Conservation (phyloP, 225 moss, liverwort and hornwort genomes). For the Sphagnum tenellum region DNA sequence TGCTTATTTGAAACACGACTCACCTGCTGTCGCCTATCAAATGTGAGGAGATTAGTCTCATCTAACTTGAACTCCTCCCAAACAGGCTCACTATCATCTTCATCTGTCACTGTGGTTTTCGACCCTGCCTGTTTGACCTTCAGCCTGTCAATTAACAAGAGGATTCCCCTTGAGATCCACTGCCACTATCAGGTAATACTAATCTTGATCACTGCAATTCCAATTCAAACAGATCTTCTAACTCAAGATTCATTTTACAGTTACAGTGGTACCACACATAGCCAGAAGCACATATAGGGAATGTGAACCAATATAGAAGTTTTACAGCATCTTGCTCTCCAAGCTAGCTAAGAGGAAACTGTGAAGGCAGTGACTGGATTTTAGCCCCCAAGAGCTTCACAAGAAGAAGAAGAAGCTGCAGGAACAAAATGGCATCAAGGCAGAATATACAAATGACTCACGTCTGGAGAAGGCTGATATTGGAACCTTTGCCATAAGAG, state of each 20-base stretch:
- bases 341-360: no score
- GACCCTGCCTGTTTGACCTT: slow-evolving; percentile 68
- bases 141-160: slow-evolving; percentile 36
- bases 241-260: no score
- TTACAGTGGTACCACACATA: no score
- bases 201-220: neutral
- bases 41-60: slow-evolving; percentile 66
- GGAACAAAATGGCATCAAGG: neutral
- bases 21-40: slow-evolving; percentile 84
- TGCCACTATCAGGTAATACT: neutral
- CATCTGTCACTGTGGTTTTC: slow-evolving; percentile 56
- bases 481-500: slow-evolving; percentile 58
- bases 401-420: no score
- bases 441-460: slow-evolving; percentile 21
- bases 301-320: no score
- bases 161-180: neutral
- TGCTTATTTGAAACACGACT: neutral
- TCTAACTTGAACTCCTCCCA: slow-evolving; percentile 85
- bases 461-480: slow-evolving; percentile 72
- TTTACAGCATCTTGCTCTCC: no score
- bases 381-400: no score
- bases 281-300: no score
- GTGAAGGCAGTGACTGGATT: no score
- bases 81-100: slow-evolving; percentile 49
- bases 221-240: no score